phyloP scores from a whole-genome alignment of 2,329 filamentous ascomycete genomes.

The Clarireedia hainanense region DNA sequence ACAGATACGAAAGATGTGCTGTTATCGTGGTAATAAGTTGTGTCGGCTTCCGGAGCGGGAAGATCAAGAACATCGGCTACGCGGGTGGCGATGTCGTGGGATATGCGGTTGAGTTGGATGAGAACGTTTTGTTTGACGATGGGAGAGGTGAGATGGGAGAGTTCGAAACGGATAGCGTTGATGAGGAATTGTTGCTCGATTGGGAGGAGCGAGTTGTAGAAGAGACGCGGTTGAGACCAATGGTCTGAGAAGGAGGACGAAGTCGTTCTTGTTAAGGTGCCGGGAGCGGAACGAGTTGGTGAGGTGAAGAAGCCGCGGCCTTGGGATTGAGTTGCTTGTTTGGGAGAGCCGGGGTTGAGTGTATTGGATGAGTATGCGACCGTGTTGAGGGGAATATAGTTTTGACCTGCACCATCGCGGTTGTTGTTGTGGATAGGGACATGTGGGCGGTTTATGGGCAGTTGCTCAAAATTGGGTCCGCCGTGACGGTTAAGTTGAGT shows the following conservation, averaged over 20 bases:
- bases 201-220: conserved; percentile 62
- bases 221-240: conserved; percentile 65
- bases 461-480: conserved; percentile 45
- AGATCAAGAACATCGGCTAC: conserved; percentile 57
- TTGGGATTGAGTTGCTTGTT: conserved; percentile 54
- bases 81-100: conserved; percentile 57
- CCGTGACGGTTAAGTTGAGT: conserved; percentile 50
- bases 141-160: conserved; percentile 47
- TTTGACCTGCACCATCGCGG: conserved; percentile 63
- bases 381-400: conserved; percentile 59
- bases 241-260: conserved; percentile 62
- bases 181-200: conserved; percentile 64
- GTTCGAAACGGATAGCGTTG: conserved; percentile 67
- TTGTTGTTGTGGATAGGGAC: conserved; percentile 46
- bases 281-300: conserved; percentile 44
- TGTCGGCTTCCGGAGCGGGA: conserved; percentile 48
- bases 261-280: conserved; percentile 47
- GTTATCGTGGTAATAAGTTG: conserved; percentile 62
- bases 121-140: conserved; percentile 59
- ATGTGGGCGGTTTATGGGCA: conserved; percentile 36
- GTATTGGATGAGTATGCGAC: conserved; percentile 61
- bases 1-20: conserved; percentile 49
- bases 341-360: conserved; percentile 53
- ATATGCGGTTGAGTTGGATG: conserved; percentile 59
- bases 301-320: conserved; percentile 66